Percentiles rank a stretch among this genome's conserved stretches.
Conservation (phyloP, 1,284 basidiomycete species). For the Clitocybe nebularis region DNA sequence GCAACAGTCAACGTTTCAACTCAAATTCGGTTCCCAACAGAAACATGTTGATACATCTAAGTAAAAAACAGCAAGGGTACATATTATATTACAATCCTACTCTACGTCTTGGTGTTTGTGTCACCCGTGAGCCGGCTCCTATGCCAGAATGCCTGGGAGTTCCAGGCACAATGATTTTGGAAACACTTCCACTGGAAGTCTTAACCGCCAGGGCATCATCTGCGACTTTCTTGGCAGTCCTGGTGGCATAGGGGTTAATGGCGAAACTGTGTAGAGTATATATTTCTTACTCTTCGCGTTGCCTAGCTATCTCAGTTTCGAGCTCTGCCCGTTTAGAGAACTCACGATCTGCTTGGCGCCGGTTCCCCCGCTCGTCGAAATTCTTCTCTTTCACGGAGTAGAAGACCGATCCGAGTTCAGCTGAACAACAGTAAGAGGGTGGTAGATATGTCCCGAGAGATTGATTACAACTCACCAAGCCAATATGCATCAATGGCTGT, state of each 20-base stretch:
- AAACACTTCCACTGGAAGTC: slow-evolving; percentile 51
- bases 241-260: slow-evolving; percentile 23
- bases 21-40: slow-evolving; percentile 1
- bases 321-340: slow-evolving; percentile 88
- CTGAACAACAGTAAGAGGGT: slow-evolving; percentile 38
- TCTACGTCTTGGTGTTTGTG: slow-evolving; percentile 60
- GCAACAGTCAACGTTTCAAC: neutral
- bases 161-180: slow-evolving; percentile 75
- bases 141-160: slow-evolving; percentile 75
- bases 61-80: neutral
- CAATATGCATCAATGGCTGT: slow-evolving; percentile 94
- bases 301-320: slow-evolving; percentile 84
- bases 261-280: slow-evolving; percentile 1
- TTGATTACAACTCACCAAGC: slow-evolving; percentile 63
- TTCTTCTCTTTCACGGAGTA: slow-evolving; percentile 95
- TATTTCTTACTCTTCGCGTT: slow-evolving; percentile 76
- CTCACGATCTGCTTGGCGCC: slow-evolving; percentile 77
- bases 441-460: slow-evolving; percentile 1
- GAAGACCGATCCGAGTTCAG: slow-evolving; percentile 91
- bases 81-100: slow-evolving; percentile 42
- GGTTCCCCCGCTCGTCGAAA: slow-evolving; percentile 79
- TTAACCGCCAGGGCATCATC: slow-evolving; percentile 64
- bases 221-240: slow-evolving; percentile 59
- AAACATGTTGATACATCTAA: too few relatives aligned
- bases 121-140: slow-evolving; percentile 59